Percentiles rank a stretch among this genome's conserved stretches.
Evolutionary conservation across 768 basidiomycete species (phyloP).

Genomic region (Auricularia heimuer): DNA sequence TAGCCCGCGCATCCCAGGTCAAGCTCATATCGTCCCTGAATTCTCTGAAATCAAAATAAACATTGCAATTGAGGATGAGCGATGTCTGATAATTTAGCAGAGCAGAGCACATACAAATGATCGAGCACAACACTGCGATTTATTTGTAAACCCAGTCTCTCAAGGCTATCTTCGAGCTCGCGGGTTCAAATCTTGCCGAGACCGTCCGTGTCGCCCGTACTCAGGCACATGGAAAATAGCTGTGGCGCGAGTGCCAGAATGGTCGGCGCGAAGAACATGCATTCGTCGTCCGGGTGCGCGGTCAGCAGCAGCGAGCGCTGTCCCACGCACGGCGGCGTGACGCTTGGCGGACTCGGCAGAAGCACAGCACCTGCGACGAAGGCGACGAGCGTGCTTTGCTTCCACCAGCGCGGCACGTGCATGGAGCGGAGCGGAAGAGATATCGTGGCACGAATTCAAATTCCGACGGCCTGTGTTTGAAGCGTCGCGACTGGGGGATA

Average conservation of each 20-base stretch:
- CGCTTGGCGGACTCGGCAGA: too few relatives aligned
- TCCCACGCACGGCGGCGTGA: neutral
- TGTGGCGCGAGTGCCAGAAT: constrained; percentile 44
- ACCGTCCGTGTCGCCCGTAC: constrained; percentile 66
- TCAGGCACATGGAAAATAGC: constrained; percentile 62
- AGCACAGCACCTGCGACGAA: too few relatives aligned
- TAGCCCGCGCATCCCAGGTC: too few relatives aligned
- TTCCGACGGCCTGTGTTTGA: too few relatives aligned
- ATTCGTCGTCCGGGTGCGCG: constrained; percentile 92
- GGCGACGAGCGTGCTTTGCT: too few relatives aligned
- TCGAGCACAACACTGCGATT: constrained; percentile 53
- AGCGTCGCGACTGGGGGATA: too few relatives aligned
- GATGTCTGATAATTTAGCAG: neutral
- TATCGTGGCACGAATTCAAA: too few relatives aligned
- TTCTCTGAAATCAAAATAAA: too few relatives aligned
- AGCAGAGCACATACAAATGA: constrained; percentile 47
- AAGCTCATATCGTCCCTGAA: too few relatives aligned
- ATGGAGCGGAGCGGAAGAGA: too few relatives aligned
- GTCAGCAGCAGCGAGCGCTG: constrained; percentile 55
- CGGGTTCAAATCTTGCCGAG: constrained; percentile 47
- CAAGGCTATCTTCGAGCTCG: constrained; percentile 57
- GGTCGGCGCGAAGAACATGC: constrained; percentile 88
- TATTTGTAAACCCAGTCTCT: constrained; percentile 51
- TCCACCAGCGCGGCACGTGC: too few relatives aligned
- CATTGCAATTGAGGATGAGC: too few relatives aligned